phyloP scores from a whole-genome alignment of 495 filamentous ascomycete species.

The Hypoxylon cercidicola region DNA sequence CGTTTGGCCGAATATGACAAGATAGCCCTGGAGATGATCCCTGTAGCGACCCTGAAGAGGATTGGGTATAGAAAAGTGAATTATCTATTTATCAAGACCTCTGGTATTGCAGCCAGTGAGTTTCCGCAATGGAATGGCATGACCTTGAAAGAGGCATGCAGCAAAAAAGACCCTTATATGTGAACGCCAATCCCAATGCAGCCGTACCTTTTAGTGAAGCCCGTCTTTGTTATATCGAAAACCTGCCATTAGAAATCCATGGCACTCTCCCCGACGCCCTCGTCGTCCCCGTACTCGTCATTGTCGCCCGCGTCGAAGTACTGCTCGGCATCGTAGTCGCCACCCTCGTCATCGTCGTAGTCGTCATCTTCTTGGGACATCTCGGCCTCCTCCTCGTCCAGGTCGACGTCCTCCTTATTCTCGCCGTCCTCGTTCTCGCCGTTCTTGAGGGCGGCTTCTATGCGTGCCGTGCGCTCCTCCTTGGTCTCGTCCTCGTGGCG shows the following conservation, averaged over 20 bases:
- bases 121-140: neutral
- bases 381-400: slow-evolving; percentile 56
- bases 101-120: neutral
- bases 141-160: neutral
- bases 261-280: slow-evolving; percentile 57
- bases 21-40: no score
- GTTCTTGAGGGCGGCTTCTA: slow-evolving; percentile 48
- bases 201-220: slow-evolving; percentile 6
- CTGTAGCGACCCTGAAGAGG: no score
- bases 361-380: slow-evolving; percentile 55
- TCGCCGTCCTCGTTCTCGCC: slow-evolving; percentile 53
- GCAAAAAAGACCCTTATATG: neutral
- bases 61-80: no score
- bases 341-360: slow-evolving; percentile 59
- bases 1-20: no score
- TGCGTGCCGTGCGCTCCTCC: slow-evolving; percentile 53
- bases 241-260: slow-evolving; percentile 34
- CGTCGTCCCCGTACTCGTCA: slow-evolving; percentile 57
- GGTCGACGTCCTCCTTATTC: slow-evolving; percentile 48
- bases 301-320: slow-evolving; percentile 64
- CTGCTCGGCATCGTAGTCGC: slow-evolving; percentile 65
- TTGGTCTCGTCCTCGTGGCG: slow-evolving; percentile 50
- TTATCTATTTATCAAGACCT: neutral
- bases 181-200: slow-evolving; percentile 29
- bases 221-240: neutral